Evolutionary conservation across 371 early-diverging fungal genomes (phyloP), one percentile per base, ranked within the genome.

Genomic region (Phascolomyces articulosus): DNA sequence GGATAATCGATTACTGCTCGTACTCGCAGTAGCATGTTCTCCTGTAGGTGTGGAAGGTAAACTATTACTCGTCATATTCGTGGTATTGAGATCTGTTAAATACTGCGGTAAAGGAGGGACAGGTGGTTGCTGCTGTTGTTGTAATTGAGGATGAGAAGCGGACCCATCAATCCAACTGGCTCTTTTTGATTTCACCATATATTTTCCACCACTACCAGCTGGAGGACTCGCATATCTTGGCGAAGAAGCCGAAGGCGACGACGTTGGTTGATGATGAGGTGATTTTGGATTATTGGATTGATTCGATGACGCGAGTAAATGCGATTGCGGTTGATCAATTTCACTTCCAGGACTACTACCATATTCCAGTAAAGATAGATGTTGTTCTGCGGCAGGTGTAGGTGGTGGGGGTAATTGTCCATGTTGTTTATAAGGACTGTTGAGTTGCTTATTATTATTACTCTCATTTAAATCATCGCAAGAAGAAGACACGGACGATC

Each of bases 141-240:
- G 38, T 13, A 9, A 13, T 13, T 38, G 44, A 18, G 44, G 7
- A 44, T 15, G n/a, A 16, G 16, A 44, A 44, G 73, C 64, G 23
- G 64, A 64, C 3, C 65, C 73, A 65, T 73, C 73, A 26, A 73
- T 73, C 73, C 73, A 73, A 47, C 73, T 73, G 13, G 73, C 69
- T 21, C 73, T 63, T 55, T 73, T 73, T 11, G 73, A 73, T 38
- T 73, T 73, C 21, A 73, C 69, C 73, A 73, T 73, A 38, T 73
- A 73, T 40, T 69, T 73, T 16, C 69, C 73, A 38, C 73, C 73
- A 59, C 67, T 66, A 16, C 73, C 73, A 6, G 67, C 73, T 21
- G 69, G 73, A 3, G 73, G 73, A 56, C 73, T 73, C 0, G 73
- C 67, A 56, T 73, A 73, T 62, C 67, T 66, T 28, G 73, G 69